Percentiles rank a stretch among this genome's conserved stretches.
Evolutionary conservation across 1,284 basidiomycete genomes (phyloP).

Genomic region (Trichosporon sp.): DNA sequence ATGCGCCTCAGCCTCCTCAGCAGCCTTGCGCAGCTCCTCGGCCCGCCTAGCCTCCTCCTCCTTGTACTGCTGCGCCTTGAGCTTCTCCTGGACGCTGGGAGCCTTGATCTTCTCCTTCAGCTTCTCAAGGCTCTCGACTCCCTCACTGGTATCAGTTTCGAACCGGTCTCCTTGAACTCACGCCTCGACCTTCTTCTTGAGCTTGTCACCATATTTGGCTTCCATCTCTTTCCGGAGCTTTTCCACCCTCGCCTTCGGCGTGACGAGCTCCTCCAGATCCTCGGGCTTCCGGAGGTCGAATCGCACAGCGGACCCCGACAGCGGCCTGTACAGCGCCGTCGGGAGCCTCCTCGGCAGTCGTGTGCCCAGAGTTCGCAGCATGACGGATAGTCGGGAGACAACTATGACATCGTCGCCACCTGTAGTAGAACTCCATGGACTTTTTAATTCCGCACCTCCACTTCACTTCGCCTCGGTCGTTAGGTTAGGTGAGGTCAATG

Average conservation of each 20-base stretch:
- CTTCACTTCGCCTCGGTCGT: background rate
- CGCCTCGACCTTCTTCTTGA: constrained; percentile 42
- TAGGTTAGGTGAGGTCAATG: background rate
- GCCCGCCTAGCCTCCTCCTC: constrained; percentile 15
- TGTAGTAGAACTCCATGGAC: background rate
- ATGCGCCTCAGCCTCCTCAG: constrained; percentile 35
- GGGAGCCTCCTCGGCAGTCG: background rate
- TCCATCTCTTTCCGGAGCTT: constrained; percentile 41
- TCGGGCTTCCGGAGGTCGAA: background rate
- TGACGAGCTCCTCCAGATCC: constrained; percentile 35
- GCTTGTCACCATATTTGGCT: constrained; percentile 46
- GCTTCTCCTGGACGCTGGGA: constrained; percentile 28
- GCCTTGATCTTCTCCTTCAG: constrained; percentile 43
- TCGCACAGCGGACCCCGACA: background rate
- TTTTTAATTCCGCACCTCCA: background rate
- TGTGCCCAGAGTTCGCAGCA: background rate
- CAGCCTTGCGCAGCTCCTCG: constrained; percentile 7
- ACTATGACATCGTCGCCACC: background rate
- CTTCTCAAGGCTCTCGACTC: constrained; percentile 40
- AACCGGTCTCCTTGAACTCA: constrained; percentile 23
- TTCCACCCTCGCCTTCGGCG: constrained; percentile 45
- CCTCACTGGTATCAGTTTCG: constrained; percentile 32
- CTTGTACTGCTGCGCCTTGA: constrained; percentile 26
- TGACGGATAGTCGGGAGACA: background rate
- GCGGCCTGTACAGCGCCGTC: background rate